phyloP scores from a whole-genome alignment of 768 basidiomycete genomes.

The Suillus weaverae region DNA sequence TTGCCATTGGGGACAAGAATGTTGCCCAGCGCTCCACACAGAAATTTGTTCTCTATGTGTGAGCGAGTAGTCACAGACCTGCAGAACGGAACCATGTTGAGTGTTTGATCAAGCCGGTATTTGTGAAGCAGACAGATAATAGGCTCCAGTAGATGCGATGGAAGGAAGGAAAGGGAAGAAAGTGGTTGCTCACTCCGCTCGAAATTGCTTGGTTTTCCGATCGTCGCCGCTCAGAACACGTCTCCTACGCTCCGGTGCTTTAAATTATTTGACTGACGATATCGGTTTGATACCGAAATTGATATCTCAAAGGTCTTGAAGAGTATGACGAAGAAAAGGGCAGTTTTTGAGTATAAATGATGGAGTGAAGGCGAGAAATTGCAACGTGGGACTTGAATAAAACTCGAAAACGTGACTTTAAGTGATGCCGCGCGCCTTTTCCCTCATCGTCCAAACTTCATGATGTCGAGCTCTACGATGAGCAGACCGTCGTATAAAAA shows the following conservation, averaged over 20 bases:
- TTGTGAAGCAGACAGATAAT: constrained; percentile 3
- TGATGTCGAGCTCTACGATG: constrained; percentile 21
- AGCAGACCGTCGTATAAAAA: constrained; percentile 13
- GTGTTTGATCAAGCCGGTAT: constrained; percentile 7
- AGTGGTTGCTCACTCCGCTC: constrained; percentile 34
- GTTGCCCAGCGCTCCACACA: constrained; percentile 24
- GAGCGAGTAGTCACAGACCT: constrained; percentile 31
- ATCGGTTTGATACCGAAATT: constrained; percentile 10
- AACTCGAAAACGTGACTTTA: constrained; percentile 3
- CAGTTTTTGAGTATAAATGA: constrained; percentile 12
- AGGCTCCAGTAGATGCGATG: not conserved
- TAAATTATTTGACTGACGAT: constrained; percentile 11
- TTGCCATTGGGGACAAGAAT: constrained; percentile 30
- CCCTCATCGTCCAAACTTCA: constrained; percentile 3
- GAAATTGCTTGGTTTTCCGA: constrained; percentile 38
- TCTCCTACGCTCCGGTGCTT: constrained; percentile 17
- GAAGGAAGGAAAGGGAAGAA: constrained; percentile 13
- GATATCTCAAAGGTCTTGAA: constrained; percentile 10
- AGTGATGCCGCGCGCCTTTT: constrained; percentile 22
- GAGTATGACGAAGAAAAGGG: constrained; percentile 6
- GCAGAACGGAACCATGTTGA: constrained; percentile 21
- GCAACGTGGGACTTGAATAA: constrained; percentile 35
- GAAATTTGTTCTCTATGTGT: constrained; percentile 30
- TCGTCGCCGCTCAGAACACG: constrained; percentile 38
- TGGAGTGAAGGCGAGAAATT: constrained; percentile 26